Conservation (phyloP, 148 eudicot species). For the Silene latifolia region DNA sequence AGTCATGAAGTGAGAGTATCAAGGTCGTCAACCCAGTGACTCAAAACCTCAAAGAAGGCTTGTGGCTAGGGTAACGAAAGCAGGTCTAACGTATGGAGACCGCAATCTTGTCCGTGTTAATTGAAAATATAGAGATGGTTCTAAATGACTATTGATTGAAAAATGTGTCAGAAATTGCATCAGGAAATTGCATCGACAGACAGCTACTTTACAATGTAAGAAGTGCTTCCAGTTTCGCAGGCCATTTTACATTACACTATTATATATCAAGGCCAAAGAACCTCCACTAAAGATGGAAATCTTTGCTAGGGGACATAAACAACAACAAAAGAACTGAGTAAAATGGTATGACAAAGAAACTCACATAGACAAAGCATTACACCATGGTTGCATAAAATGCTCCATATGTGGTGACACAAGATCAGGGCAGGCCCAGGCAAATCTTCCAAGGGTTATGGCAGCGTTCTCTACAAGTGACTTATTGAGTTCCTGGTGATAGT, state of each 20-base stretch:
- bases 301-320: background rate
- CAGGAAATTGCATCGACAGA: background rate
- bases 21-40: no score
- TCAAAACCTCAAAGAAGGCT: no score
- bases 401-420: conserved; percentile 93
- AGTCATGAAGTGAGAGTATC: no score
- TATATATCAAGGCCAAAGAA: background rate
- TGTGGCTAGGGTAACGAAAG: no score
- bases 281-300: background rate
- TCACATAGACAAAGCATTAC: conserved; percentile 79
- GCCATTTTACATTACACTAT: background rate
- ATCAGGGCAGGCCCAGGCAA: conserved; percentile 97
- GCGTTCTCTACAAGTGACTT: conserved; percentile 91
- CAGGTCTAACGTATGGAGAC: background rate
- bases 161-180: background rate
- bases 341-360: conserved; percentile 21
- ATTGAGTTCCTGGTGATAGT: conserved; percentile 61
- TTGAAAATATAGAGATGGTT: background rate
- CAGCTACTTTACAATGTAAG: background rate
- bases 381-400: conserved; percentile 96
- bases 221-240: background rate
- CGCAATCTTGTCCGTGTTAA: background rate
- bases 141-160: background rate
- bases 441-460: conserved; percentile 92
- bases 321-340: background rate